phyloP scores from a whole-genome alignment of 2,329 filamentous ascomycete genomes.

The Shiraia sp. region DNA sequence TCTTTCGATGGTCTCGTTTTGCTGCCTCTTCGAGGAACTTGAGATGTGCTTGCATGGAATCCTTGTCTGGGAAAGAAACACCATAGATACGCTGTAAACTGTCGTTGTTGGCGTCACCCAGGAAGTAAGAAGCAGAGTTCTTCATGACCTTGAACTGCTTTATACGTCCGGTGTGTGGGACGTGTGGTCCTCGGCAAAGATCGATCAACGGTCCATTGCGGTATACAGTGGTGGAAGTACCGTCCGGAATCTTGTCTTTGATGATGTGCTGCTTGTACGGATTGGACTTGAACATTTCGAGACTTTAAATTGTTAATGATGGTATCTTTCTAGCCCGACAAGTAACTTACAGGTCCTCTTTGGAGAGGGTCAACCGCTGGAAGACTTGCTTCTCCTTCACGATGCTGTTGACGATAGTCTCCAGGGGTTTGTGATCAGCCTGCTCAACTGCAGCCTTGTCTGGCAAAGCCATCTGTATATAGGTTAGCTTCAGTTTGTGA shows the following conservation, averaged over 20 bases:
- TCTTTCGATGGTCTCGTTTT: conserved; percentile 91
- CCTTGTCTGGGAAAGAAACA: conserved; percentile 96
- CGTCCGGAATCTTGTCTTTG: conserved; percentile 85
- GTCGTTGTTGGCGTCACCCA: conserved; percentile 91
- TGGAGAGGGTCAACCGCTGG: conserved; percentile 84
- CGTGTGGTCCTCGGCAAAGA: conserved; percentile 92
- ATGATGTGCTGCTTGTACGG: conserved; percentile 99
- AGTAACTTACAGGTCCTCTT: conserved; percentile 70
- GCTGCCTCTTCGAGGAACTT: conserved; percentile 97
- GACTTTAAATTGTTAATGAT: conserved; percentile 29
- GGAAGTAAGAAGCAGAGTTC: conserved; percentile 84
- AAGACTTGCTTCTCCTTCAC: conserved; percentile 98
- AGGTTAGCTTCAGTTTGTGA: conserved; percentile 6
- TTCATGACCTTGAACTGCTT: conserved; percentile 95
- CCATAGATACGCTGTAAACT: conserved; percentile 96
- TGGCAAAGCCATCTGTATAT: conserved; percentile 70
- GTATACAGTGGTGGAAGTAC: conserved; percentile 91
- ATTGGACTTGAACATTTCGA: conserved; percentile 97
- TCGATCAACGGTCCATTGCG: conserved; percentile 92
- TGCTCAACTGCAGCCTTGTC: conserved; percentile 72
- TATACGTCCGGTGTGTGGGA: conserved; percentile 89
- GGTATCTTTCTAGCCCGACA: neutral
- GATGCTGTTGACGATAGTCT: conserved; percentile 77
- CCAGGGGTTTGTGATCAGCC: conserved; percentile 81
- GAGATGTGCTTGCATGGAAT: conserved; percentile 88